Evolutionary conservation across 352 stramenopile genomes (phyloP).

Genomic region (Globisporangium radiosum): DNA sequence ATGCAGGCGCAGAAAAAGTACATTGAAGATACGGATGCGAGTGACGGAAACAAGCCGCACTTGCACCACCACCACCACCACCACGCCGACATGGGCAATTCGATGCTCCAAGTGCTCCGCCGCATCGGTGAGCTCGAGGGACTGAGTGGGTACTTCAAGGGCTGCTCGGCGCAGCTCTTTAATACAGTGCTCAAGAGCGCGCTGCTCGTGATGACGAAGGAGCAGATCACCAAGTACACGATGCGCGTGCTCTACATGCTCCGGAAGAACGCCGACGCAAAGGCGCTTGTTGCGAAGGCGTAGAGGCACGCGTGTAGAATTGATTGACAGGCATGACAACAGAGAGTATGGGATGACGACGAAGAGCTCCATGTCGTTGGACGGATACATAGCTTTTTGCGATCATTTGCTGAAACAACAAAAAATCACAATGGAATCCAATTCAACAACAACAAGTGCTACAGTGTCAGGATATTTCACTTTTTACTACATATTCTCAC

Average conservation of each 20-base stretch:
- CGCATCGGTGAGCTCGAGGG: slow-evolving; percentile 62
- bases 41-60: too few relatives aligned
- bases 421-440: too few relatives aligned
- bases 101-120: slow-evolving; percentile 64
- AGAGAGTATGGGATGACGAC: too few relatives aligned
- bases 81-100: slow-evolving; percentile 35
- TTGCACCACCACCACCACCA: slow-evolving; percentile 31
- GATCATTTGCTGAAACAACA: too few relatives aligned
- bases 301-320: too few relatives aligned
- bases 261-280: slow-evolving; percentile 17
- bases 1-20: slow-evolving; percentile 79
- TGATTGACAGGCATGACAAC: too few relatives aligned
- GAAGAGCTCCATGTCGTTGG: too few relatives aligned
- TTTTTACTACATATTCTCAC: too few relatives aligned
- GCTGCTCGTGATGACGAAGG: slow-evolving; percentile 79
- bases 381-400: too few relatives aligned
- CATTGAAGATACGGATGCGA: slow-evolving; percentile 10
- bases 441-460: too few relatives aligned
- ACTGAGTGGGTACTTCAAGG: slow-evolving; percentile 56
- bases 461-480: too few relatives aligned
- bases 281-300: too few relatives aligned
- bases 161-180: slow-evolving; percentile 72
- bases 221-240: slow-evolving; percentile 74
- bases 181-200: slow-evolving; percentile 83
- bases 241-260: slow-evolving; percentile 67